phyloP scores from a whole-genome alignment of 148 eudicot genomes.

The Linanthus parryae region DNA sequence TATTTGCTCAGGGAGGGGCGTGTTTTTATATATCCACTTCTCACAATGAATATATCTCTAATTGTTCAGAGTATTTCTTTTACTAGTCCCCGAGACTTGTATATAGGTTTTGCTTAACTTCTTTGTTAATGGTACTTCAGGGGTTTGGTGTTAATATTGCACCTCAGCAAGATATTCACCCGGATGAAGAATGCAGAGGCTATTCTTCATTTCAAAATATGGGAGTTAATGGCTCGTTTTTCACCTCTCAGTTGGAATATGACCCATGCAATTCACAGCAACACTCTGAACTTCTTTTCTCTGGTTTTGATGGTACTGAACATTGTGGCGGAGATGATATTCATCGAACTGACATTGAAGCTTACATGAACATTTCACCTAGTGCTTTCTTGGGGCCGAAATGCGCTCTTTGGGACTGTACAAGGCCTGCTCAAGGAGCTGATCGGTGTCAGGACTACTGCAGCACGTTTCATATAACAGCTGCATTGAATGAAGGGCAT shows the following conservation, averaged over 20 bases:
- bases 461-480: constrained; percentile 65
- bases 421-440: constrained; percentile 79
- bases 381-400: constrained; percentile 93
- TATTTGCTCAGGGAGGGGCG: no score
- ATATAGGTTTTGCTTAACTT: no score
- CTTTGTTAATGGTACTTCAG: no score
- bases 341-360: constrained; percentile 43
- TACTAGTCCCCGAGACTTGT: no score
- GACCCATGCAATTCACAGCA: constrained; percentile 48
- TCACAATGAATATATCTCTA: no score
- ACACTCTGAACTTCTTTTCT: constrained; percentile 42
- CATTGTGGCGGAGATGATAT: constrained; percentile 37
- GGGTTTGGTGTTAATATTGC: constrained; percentile 39
- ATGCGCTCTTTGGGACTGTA: constrained; percentile 98
- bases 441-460: constrained; percentile 87
- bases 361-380: constrained; percentile 67
- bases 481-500: constrained; percentile 83
- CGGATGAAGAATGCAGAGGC: constrained; percentile 45
- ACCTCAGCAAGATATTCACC: constrained; percentile 39
- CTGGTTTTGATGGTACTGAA: constrained; percentile 44
- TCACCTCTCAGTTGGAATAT: constrained; percentile 53
- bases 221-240: constrained; percentile 31
- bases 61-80: no score
- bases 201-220: constrained; percentile 36
- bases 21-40: no score